phyloP scores from a whole-genome alignment of 2,329 filamentous ascomycete species.

The Penicillium italicum region DNA sequence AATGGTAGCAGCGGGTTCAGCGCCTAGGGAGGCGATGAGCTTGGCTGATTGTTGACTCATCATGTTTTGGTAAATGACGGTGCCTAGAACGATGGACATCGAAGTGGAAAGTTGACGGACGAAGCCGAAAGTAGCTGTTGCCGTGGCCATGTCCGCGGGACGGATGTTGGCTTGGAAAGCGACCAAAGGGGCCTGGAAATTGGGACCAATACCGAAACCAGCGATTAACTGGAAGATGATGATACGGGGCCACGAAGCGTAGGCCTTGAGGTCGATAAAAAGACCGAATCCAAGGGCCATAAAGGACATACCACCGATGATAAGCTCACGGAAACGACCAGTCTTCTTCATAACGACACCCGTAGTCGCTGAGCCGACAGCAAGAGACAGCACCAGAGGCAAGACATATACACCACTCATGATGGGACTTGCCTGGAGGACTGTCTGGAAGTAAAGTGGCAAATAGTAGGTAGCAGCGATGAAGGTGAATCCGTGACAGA shows the following conservation, averaged over 20 bases:
- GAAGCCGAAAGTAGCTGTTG: slow-evolving; percentile 61
- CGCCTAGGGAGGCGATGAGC: slow-evolving; percentile 30
- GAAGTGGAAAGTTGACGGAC: slow-evolving; percentile 56
- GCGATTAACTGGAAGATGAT: slow-evolving; percentile 57
- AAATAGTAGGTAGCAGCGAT: slow-evolving; percentile 76
- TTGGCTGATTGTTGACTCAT: slow-evolving; percentile 31
- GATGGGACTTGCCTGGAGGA: slow-evolving; percentile 65
- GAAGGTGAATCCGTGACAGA: slow-evolving; percentile 73
- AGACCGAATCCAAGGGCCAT: slow-evolving; percentile 65
- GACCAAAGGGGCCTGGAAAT: slow-evolving; percentile 61
- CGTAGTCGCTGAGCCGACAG: slow-evolving; percentile 57
- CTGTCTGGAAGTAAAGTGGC: slow-evolving; percentile 79
- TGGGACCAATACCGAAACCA: slow-evolving; percentile 60
- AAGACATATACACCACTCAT: slow-evolving; percentile 72
- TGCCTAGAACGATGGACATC: slow-evolving; percentile 58
- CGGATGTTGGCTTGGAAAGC: slow-evolving; percentile 62
- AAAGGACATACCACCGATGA: slow-evolving; percentile 57
- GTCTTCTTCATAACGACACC: slow-evolving; percentile 72
- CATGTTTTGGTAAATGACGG: slow-evolving; percentile 46
- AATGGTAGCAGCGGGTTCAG: slow-evolving; percentile 25
- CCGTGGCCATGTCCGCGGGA: slow-evolving; percentile 59
- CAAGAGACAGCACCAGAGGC: slow-evolving; percentile 65
- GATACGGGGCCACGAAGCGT: slow-evolving; percentile 51
- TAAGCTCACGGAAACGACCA: slow-evolving; percentile 61
- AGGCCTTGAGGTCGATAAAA: slow-evolving; percentile 55